Conservation (phyloP, 768 basidiomycete genomes). For the Leccinum longicurvipes region DNA sequence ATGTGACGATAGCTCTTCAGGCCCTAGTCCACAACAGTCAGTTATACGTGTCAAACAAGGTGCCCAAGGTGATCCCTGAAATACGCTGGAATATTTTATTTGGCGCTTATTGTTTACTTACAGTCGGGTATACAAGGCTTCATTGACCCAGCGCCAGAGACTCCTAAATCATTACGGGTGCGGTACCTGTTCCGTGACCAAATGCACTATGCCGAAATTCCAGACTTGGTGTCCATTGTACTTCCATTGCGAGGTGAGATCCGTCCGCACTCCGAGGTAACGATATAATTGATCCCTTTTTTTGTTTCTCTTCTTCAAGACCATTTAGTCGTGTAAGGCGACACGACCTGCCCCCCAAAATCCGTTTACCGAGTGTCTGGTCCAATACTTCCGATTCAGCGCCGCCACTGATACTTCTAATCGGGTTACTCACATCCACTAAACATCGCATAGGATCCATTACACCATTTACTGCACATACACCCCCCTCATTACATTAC, state of each 20-base stretch:
- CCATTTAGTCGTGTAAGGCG: conserved; percentile 26
- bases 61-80: conserved; percentile 57
- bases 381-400: conserved; percentile 4
- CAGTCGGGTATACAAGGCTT: conserved; percentile 83
- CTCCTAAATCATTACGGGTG: conserved; percentile 64
- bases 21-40: conserved; percentile 77
- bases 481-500: conserved; percentile 23
- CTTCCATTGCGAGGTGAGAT: conserved; percentile 71
- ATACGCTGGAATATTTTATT: not conserved
- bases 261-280: conserved; percentile 9
- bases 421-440: conserved; percentile 6
- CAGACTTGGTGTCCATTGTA: conserved; percentile 65
- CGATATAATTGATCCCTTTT: conserved; percentile 9
- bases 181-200: conserved; percentile 75
- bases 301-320: conserved; percentile 13
- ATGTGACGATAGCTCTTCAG: conserved; percentile 81
- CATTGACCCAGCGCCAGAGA: conserved; percentile 77
- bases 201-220: conserved; percentile 73
- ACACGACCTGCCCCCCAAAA: not conserved
- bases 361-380: conserved; percentile 3
- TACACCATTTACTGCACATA: conserved; percentile 28
- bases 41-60: conserved; percentile 70
- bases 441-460: conserved; percentile 17
- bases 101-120: conserved; percentile 5
- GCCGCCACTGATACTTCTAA: not conserved